Base-by-base conservation (phyloP, 1,139 yeast genomes). In the Taphrina flavorubra region DNA sequence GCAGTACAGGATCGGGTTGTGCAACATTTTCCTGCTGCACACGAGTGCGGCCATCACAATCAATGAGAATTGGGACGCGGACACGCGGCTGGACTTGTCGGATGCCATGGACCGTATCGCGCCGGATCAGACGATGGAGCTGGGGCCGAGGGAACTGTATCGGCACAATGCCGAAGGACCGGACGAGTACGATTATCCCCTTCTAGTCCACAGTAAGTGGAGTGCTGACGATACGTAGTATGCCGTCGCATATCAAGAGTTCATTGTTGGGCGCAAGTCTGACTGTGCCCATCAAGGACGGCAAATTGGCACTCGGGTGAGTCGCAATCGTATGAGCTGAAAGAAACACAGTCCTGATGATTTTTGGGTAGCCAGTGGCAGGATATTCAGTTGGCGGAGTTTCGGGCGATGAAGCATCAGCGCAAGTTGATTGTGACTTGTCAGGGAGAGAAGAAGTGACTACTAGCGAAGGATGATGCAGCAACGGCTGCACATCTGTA, bases 31-130 rank as follows among this genome's bases (percentile, higher is more conserved):
- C 76, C 79, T 89, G 65, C 90, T 88, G 76, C 96, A 89, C 76
- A 89, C 96, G 1, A 86, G 90, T 34, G 92, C 92, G 2, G 95
- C 88, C 0, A 77, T 89, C 64, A 86, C 92, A 0, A 78, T 89
- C 71, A 89, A 89, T 76, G 96, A 89, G 76, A 89, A 89, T 76
- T 89, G 87, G 80, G 96, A 89, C 74, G 86, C 91, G 0, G 92
- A 87, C 75, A 95, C 89, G 8, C 82, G 92, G 69, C 78, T 77
- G 2, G 96, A 89, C 75, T 83, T 89, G 89, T 81, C 83, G 16
- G 81, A 83, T 42, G 84, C 89, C 0, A 78, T 89, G 73, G 88
- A 86, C 74, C 79, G 85, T 68, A 80, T 88, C 70, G 90, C 85
- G 1, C 96, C 96, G 0, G 68, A 63, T 39, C 51, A 67, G 61